Evolutionary conservation across 2,329 filamentous ascomycete species (phyloP).

Genomic region (Fusarium tuaranense): DNA sequence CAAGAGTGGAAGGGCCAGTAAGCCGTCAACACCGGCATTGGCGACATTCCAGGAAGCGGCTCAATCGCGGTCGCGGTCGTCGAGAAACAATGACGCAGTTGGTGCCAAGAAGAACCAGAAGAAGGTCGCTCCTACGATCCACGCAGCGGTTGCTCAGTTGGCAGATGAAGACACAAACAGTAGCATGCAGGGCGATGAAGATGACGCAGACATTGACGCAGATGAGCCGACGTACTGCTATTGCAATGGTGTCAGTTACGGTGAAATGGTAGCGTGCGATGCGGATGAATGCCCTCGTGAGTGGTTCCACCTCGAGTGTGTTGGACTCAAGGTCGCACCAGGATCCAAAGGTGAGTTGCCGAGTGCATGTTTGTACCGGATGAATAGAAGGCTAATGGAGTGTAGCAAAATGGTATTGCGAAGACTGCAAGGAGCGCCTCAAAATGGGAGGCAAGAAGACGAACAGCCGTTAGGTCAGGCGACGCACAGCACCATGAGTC

Average conservation of each 20-base stretch:
- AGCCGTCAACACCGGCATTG: constrained; percentile 73
- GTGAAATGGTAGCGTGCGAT: constrained; percentile 88
- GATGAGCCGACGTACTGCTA: constrained; percentile 84
- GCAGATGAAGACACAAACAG: constrained; percentile 58
- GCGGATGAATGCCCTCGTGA: constrained; percentile 78
- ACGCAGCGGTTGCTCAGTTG: constrained; percentile 49
- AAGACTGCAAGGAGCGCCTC: constrained; percentile 78
- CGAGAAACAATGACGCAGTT: constrained; percentile 58
- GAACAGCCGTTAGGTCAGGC: constrained; percentile 55
- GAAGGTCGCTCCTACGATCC: constrained; percentile 61
- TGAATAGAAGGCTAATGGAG: constrained; percentile 43
- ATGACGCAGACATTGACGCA: constrained; percentile 71
- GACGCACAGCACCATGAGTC: constrained; percentile 16
- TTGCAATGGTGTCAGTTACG: constrained; percentile 83
- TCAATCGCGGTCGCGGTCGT: constrained; percentile 66
- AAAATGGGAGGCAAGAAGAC: constrained; percentile 66
- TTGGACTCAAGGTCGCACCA: constrained; percentile 83
- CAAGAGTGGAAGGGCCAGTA: constrained; percentile 74
- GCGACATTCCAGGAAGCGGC: constrained; percentile 69
- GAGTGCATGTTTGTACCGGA: not conserved
- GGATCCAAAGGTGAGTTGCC: constrained; percentile 75
- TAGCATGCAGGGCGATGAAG: constrained; percentile 54
- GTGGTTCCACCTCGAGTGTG: constrained; percentile 88
- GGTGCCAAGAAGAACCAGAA: constrained; percentile 68
- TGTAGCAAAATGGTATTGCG: constrained; percentile 84